These are phyloP conservation scores for Striga hermonthica DNA, from an alignment of 305 asterid genomes.

Conservation along the genomic window DNA sequence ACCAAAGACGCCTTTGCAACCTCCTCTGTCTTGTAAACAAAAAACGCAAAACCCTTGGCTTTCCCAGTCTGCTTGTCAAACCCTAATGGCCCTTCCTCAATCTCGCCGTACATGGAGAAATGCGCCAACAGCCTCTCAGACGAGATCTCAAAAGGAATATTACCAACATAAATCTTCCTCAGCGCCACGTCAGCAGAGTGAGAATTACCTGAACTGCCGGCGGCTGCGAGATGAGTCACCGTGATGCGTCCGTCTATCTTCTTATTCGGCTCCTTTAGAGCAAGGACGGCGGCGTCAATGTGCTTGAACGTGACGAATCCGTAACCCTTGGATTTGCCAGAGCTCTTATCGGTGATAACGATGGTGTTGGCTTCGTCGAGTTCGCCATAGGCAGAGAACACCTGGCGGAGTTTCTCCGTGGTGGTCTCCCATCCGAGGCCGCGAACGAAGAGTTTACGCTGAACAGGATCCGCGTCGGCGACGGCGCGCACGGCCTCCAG, in stretches of 20 bases:
- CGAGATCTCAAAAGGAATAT: constrained; percentile 84
- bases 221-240: constrained; percentile 84
- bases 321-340: constrained; percentile 83
- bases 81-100: constrained; percentile 96
- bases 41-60: constrained; percentile 87
- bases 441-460: constrained; percentile 82
- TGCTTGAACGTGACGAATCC: constrained; percentile 89
- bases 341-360: constrained; percentile 73
- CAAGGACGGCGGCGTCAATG: constrained; percentile 75
- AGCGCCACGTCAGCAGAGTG: constrained; percentile 60
- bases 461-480: constrained; percentile 78
- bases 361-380: constrained; percentile 79
- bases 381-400: constrained; percentile 69
- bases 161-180: constrained; percentile 95
- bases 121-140: constrained; percentile 71
- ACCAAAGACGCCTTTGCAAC: constrained; percentile 75
- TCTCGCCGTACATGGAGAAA: constrained; percentile 79
- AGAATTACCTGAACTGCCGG: constrained; percentile 63
- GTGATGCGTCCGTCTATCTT: constrained; percentile 94
- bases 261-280: constrained; percentile 81
- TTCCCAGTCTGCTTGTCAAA: constrained; percentile 97
- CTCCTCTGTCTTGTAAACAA: constrained; percentile 87
- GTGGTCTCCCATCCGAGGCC: constrained; percentile 98
- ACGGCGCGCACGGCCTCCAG: constrained; percentile 69
- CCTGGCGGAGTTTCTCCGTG: constrained; percentile 77